Percentiles rank a stretch among this genome's conserved stretches.
phyloP scores from a whole-genome alignment of 163 green algal genomes.

The Chloromonas sp. region DNA sequence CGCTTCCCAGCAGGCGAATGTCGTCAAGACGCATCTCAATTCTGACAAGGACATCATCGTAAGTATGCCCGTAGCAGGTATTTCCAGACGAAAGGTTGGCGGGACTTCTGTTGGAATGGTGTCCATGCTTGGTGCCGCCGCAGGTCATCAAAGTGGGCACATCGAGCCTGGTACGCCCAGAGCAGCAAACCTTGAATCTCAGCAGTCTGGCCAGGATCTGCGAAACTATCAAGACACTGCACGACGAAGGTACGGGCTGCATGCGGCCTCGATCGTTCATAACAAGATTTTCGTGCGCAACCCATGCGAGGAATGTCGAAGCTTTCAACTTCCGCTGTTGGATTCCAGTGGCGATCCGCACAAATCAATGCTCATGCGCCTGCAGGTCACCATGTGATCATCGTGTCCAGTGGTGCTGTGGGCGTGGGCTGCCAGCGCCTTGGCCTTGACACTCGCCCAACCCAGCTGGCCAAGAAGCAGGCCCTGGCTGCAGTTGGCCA shows the following conservation, averaged over 20 bases:
- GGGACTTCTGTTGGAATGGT: no score
- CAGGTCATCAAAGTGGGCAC: slow-evolving; percentile 95
- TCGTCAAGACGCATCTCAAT: not conserved
- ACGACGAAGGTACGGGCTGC: slow-evolving; percentile 29
- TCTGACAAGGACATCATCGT: slow-evolving; percentile 2
- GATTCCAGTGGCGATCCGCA: no score
- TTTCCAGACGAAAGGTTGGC: not conserved
- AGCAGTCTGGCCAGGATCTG: slow-evolving; percentile 73
- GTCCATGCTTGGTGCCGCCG: no score
- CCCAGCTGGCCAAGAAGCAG: slow-evolving; percentile 71
- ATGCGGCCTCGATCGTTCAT: not conserved
- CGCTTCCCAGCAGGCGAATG: not conserved
- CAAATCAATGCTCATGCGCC: no score
- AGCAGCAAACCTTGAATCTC: slow-evolving; percentile 74
- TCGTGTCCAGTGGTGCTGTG: slow-evolving; percentile 84
- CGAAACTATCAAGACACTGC: slow-evolving; percentile 68
- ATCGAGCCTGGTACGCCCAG: slow-evolving; percentile 67
- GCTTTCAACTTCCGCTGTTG: no score
- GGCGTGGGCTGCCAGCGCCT: slow-evolving; percentile 80
- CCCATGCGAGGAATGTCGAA: no score
- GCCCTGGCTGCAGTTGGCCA: slow-evolving; percentile 85
- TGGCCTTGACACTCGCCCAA: slow-evolving; percentile 36
- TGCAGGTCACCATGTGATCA: slow-evolving; percentile 70
- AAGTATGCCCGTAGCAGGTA: not conserved
- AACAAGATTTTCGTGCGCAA: not conserved